Evolutionary conservation across 345 rosid species (phyloP).

Genomic region (Eucalyptus sp.): DNA sequence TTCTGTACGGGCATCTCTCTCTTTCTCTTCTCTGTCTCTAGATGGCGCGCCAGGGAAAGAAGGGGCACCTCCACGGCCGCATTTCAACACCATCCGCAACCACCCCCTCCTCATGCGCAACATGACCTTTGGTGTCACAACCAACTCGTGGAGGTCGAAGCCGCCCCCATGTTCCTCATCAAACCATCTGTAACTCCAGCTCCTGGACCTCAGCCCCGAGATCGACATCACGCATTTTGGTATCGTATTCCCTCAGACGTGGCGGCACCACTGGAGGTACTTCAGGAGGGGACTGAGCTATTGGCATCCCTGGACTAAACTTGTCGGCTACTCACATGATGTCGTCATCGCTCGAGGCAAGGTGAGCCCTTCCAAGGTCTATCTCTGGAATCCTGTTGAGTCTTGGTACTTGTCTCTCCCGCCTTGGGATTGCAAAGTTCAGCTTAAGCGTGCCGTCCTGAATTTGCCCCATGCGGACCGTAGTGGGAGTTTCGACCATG

Average conservation of each 20-base stretch:
- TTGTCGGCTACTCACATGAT: not conserved
- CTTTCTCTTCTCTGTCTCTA: not conserved
- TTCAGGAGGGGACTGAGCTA: not conserved
- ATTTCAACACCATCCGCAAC: not conserved
- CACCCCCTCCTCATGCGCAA: not conserved
- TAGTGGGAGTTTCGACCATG: fast-evolving
- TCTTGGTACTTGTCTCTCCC: not conserved
- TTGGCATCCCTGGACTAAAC: not conserved
- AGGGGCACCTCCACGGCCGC: not conserved
- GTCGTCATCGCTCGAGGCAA: not conserved
- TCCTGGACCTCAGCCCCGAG: not conserved
- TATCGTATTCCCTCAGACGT: not conserved
- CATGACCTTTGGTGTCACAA: not conserved
- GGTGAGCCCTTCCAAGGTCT: too few relatives aligned
- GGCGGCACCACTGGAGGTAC: not conserved
- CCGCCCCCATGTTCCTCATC: not conserved
- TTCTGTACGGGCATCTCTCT: not conserved
- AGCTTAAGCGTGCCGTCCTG: not conserved
- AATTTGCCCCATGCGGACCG: not conserved
- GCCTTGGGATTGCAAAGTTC: conserved; percentile 3
- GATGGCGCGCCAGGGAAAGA: not conserved
- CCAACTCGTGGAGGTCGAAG: conserved; percentile 7
- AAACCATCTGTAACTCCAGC: conserved; percentile 5
- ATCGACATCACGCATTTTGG: not conserved
- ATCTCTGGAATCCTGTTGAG: not conserved